These are phyloP conservation scores for Elaeis oleifera DNA, from an alignment of 202 grass and related monocot genomes.

Conservation along the genomic window DNA sequence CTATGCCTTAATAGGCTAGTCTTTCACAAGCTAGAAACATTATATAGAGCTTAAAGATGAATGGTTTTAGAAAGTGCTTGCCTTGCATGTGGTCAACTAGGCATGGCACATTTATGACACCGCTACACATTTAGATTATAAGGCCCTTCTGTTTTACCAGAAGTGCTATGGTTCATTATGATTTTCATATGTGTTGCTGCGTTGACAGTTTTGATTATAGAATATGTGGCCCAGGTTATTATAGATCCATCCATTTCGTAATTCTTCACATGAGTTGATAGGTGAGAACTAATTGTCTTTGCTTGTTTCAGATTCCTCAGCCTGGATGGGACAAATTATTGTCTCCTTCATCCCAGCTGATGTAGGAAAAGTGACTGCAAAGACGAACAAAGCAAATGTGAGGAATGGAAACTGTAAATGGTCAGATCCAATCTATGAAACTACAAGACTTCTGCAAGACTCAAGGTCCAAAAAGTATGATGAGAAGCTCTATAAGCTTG, in stretches of 20 bases:
- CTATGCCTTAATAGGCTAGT: too few species aligned
- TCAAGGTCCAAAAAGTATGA: constrained; percentile 80
- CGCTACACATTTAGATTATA: too few species aligned
- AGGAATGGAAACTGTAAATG: constrained; percentile 92
- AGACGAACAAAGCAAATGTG: constrained; percentile 96
- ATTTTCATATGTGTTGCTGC: too few species aligned
- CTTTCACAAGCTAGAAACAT: too few species aligned
- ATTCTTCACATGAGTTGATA: neutral
- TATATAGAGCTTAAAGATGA: too few species aligned
- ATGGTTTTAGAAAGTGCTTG: too few species aligned
- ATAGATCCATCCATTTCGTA: neutral
- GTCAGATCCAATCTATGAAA: constrained; percentile 97
- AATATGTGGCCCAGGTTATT: too few species aligned
- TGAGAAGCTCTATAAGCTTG: constrained; percentile 92
- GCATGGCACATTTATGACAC: too few species aligned
- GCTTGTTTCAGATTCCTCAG: constrained; percentile 68
- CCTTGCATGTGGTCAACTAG: too few species aligned
- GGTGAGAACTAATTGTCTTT: constrained; percentile 8
- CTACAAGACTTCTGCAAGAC: constrained; percentile 92
- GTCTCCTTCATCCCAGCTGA: constrained; percentile 87
- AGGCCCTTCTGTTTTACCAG: too few species aligned
- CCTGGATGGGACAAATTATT: constrained; percentile 95
- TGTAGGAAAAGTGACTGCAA: constrained; percentile 67
- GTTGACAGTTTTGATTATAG: too few species aligned
- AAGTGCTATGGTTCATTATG: too few species aligned